These are phyloP conservation scores for Boletellus dicymbophilus DNA, from an alignment of 1,284 basidiomycete species.

Conservation along the genomic window DNA sequence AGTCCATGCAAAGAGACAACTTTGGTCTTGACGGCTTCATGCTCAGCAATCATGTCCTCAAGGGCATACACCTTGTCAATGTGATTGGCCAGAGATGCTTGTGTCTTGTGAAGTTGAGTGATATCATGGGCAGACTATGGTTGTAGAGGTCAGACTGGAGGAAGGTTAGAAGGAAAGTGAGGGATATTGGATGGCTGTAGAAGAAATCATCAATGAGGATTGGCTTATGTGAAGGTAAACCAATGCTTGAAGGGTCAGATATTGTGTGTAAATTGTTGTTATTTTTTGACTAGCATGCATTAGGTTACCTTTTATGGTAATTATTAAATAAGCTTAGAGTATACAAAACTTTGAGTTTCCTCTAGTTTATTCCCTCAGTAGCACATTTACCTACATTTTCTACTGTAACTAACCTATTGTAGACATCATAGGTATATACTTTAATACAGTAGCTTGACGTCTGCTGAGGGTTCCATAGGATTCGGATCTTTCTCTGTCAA, in stretches of 20 bases:
- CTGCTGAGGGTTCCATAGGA: too few species aligned
- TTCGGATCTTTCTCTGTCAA: too few species aligned
- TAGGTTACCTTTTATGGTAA: too few species aligned
- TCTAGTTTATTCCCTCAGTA: too few species aligned
- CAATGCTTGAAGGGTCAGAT: slow-evolving; percentile 43
- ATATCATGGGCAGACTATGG: slow-evolving; percentile 52
- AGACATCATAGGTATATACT: too few species aligned
- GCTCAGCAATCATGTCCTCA: slow-evolving; percentile 84
- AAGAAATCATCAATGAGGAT: slow-evolving; percentile 7
- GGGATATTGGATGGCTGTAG: slow-evolving; percentile 61
- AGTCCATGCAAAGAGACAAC: slow-evolving; percentile 71
- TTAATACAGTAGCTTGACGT: too few species aligned
- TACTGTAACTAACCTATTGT: too few species aligned
- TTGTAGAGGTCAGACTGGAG: slow-evolving; percentile 63
- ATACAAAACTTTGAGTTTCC: too few species aligned
- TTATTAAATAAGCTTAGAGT: too few species aligned
- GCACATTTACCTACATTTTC: too few species aligned
- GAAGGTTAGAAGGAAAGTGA: slow-evolving; percentile 60
- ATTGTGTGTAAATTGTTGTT: slow-evolving; percentile 44
- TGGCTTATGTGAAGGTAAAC: slow-evolving; percentile 39
- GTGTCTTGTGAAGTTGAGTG: slow-evolving; percentile 86
- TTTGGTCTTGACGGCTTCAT: slow-evolving; percentile 85
- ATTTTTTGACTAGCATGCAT: too few species aligned
- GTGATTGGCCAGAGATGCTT: slow-evolving; percentile 76
- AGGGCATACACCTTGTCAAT: slow-evolving; percentile 86